phyloP scores from a whole-genome alignment of 2,329 filamentous ascomycete species.

The Coniella lustricola region DNA sequence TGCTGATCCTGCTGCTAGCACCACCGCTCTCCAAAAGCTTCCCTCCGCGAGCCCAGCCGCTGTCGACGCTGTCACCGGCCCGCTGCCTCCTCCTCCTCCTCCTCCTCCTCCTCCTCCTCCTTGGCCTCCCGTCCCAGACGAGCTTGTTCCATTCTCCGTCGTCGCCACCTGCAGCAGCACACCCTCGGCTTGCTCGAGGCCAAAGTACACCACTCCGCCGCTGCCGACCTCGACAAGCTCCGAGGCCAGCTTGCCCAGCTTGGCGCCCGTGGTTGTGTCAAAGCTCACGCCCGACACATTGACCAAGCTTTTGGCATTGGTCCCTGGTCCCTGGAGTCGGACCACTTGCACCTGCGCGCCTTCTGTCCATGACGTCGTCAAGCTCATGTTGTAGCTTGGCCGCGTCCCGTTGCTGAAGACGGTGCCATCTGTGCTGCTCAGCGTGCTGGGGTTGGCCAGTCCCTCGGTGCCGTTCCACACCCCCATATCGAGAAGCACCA shows the following conservation, averaged over 20 bases:
- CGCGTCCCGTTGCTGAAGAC: constrained; percentile 24
- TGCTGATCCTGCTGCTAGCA: too few relatives aligned
- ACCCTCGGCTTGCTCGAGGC: constrained; percentile 24
- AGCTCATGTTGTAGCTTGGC: constrained; percentile 20
- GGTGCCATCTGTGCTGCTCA: constrained; percentile 22
- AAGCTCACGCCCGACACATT: constrained; percentile 26
- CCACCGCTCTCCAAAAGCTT: too few relatives aligned
- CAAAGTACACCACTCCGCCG: constrained; percentile 21
- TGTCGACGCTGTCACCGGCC: too few relatives aligned
- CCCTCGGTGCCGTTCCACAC: constrained; percentile 30
- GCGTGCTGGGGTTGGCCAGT: constrained; percentile 28
- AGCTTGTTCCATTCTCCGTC: neutral
- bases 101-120: too few relatives aligned
- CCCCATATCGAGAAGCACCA: constrained; percentile 30
- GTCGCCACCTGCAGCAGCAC: constrained; percentile 24
- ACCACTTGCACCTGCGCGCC: constrained; percentile 20
- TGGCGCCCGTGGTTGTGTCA: constrained; percentile 22
- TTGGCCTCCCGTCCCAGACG: neutral
- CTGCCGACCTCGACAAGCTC: constrained; percentile 23
- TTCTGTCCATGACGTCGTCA: constrained; percentile 25
- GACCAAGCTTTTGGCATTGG: constrained; percentile 29
- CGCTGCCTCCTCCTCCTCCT: too few relatives aligned
- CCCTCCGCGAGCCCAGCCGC: too few relatives aligned
- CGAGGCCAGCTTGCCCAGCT: constrained; percentile 12
- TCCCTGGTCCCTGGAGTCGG: constrained; percentile 26